Percentiles rank a stretch among this genome's conserved stretches.
Conservation (phyloP, 768 basidiomycete genomes). For the Strobilomyces dryophilus region DNA sequence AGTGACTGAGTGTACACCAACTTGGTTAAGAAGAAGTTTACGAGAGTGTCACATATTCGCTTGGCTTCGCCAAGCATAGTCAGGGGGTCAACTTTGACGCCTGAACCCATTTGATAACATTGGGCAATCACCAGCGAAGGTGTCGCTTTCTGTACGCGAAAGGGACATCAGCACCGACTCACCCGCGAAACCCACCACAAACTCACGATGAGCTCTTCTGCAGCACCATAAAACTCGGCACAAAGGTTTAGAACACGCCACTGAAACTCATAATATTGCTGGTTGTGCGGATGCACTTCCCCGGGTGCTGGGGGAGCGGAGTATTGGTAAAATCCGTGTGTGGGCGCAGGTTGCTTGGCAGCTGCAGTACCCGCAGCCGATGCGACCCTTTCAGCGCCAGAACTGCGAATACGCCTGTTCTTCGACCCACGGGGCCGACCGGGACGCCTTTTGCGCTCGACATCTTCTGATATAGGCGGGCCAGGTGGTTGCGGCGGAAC, state of each 20-base stretch:
- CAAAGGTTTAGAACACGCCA: conserved; percentile 81
- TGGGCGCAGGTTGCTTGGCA: conserved; percentile 30
- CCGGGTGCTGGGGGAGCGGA: conserved; percentile 39
- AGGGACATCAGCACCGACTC: conserved; percentile 6
- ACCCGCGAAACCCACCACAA: conserved; percentile 5
- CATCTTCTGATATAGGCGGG: conserved; percentile 27
- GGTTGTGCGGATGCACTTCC: conserved; percentile 58
- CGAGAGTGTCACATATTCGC: conserved; percentile 71
- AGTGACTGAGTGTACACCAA: conserved; percentile 8
- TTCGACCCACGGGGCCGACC: conserved; percentile 80
- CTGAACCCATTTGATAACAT: conserved; percentile 72
- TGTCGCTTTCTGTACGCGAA: conserved; percentile 43
- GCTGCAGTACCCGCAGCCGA: conserved; percentile 11
- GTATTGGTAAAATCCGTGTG: conserved; percentile 44
- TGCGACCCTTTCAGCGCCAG: conserved; percentile 25
- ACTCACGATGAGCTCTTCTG: conserved; percentile 79
- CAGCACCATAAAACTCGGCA: conserved; percentile 82
- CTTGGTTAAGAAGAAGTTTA: conserved; percentile 29
- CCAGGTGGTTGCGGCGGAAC: conserved; percentile 21
- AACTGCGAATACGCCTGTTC: conserved; percentile 51
- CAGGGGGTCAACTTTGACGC: conserved; percentile 67
- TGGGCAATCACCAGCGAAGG: conserved; percentile 73
- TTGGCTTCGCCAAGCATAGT: conserved; percentile 74
- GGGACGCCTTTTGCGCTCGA: conserved; percentile 62
- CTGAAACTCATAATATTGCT: conserved; percentile 82